Conservation (phyloP, 192 early-diverging fungal species). For the Coemansia sp. region DNA sequence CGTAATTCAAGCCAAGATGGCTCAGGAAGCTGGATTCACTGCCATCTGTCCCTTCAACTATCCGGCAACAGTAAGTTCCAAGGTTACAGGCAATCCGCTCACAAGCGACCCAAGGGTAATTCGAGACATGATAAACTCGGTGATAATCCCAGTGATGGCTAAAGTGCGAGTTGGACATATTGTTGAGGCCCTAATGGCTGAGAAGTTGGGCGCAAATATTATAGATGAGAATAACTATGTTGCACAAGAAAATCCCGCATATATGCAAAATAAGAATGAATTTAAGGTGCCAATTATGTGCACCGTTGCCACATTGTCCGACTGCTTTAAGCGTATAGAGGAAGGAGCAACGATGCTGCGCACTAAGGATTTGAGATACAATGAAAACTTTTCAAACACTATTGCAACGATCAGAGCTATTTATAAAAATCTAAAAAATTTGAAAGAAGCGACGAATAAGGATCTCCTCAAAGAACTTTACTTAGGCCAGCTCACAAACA, state of each 20-base stretch:
- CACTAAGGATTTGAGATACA: conserved; percentile 77
- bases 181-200: conserved; percentile 65
- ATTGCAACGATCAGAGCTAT: neutral
- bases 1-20: neutral
- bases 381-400: conserved; percentile 18
- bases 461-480: neutral
- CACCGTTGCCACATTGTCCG: conserved; percentile 84
- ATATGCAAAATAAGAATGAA: conserved; percentile 79
- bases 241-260: conserved; percentile 58
- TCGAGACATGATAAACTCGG: neutral
- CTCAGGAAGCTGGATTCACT: neutral
- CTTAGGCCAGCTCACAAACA: neutral
- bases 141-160: conserved; percentile 5
- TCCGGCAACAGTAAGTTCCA: neutral
- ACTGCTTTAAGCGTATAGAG: conserved; percentile 82
- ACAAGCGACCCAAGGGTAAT: neutral
- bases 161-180: conserved; percentile 3
- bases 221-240: conserved; percentile 92
- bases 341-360: conserved; percentile 95
- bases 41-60: neutral
- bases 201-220: conserved; percentile 81
- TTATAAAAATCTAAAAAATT: neutral
- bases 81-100: neutral
- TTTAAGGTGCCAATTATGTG: conserved; percentile 88
- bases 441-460: neutral